Base-by-base conservation (phyloP, 495 filamentous ascomycete species). In the Bacidia rubella region DNA sequence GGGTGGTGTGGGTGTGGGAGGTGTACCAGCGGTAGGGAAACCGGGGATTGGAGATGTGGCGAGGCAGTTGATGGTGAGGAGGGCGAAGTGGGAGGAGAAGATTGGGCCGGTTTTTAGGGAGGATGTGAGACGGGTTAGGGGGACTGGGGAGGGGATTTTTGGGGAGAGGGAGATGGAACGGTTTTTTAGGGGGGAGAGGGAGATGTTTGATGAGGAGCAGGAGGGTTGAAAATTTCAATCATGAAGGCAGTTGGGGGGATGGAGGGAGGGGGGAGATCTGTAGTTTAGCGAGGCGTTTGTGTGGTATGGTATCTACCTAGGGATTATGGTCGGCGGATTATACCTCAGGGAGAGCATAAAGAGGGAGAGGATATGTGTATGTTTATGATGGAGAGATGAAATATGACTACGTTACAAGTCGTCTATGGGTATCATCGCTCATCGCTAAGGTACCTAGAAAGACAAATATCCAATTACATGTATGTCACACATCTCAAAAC, bases 41-140 rank as follows among this genome's bases (percentile, higher is more conserved):
- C 85, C 90, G 2, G 86, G 85, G 24, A 93, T 99, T 52, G 93
- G 92, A 26, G 92, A 99, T 63, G 75, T 84, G 25, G 90, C 90
- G 1, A 79, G 84, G 61, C 86, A 81, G 20, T 70, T 97, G 43
- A 95, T 99, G 90, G 87, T 94, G 57, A 73, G 90, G 51, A 71
- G 88, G 54, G 76, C 76, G 63, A 77, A 85, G 58, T 99, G 92
- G 92, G 84, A 85, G 54, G 81, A 87, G 47, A 85, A 74, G 41
- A 92, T 98, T 62, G 82, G 87, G 3, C 80, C 85, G 0, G 86
- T 96, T 2, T 94, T 98, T 55, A 77, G 86, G 24, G 83, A 82
- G 57, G 85, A 85, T 50, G 74, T 78, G 62, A 76, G 73, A 17
- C 69, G 66, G 21, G 72, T 85, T 3, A 77, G 80, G 1, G 65